These are phyloP conservation scores for Cercospora berteroae DNA, from an alignment of 2,329 filamentous ascomycete genomes.

Conservation along the genomic window DNA sequence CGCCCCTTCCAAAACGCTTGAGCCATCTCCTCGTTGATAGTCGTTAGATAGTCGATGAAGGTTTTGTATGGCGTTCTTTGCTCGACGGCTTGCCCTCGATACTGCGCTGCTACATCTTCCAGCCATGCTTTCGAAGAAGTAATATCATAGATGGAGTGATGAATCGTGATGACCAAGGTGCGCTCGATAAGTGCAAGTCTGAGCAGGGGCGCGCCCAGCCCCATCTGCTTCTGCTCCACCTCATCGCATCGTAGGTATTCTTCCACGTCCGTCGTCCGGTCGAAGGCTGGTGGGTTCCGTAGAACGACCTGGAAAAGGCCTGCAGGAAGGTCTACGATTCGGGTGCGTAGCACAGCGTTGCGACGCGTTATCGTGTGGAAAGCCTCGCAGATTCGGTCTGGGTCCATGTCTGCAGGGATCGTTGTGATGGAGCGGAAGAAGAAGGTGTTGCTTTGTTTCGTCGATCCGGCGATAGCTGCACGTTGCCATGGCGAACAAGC, in stretches of 20 bases:
- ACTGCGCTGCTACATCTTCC: neutral
- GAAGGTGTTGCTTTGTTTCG: constrained; percentile 39
- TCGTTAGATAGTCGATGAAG: neutral
- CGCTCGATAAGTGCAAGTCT: constrained; percentile 31
- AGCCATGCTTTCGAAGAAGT: neutral
- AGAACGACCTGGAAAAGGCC: neutral
- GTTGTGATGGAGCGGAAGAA: neutral
- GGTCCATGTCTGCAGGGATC: neutral
- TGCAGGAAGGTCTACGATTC: neutral
- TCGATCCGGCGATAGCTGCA: constrained; percentile 51
- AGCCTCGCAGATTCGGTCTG: neutral
- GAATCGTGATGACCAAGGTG: neutral
- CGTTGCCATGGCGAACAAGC: constrained; percentile 34
- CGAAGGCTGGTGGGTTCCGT: neutral
- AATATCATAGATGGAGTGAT: neutral
- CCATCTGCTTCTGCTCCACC: constrained; percentile 30
- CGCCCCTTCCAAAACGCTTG: neutral
- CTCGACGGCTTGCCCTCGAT: neutral
- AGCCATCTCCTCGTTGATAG: neutral
- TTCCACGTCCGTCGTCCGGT: constrained; percentile 31
- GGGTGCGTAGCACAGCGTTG: neutral
- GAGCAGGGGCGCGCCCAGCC: constrained; percentile 38
- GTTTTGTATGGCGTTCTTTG: neutral
- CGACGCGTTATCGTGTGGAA: neutral
- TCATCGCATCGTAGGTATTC: neutral